These are phyloP conservation scores for Cyberlindnera samutprakarnensis DNA, from an alignment of 805 yeast genomes.

Conservation along the genomic window DNA sequence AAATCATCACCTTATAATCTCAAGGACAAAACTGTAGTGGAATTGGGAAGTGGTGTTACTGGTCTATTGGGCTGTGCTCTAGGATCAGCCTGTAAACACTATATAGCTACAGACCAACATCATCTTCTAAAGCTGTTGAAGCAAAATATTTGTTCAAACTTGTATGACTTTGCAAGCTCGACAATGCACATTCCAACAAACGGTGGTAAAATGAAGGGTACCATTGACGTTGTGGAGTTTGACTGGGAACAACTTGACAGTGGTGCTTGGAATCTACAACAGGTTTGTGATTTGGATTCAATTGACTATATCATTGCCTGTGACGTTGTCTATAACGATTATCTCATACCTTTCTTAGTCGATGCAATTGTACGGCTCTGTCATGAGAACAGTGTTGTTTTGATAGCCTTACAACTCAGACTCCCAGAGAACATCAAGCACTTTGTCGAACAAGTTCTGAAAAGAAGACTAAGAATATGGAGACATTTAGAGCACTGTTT, in stretches of 20 bases:
- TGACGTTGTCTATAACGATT: constrained; percentile 62
- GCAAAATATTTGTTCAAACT: constrained; percentile 37
- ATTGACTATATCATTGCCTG: constrained; percentile 52
- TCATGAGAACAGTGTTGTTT: constrained; percentile 26
- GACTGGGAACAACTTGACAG: constrained; percentile 53
- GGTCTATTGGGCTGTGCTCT: constrained; percentile 40
- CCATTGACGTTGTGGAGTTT: constrained; percentile 40
- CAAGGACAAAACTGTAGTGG: constrained; percentile 31
- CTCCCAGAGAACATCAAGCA: constrained; percentile 41
- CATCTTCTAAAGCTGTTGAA: constrained; percentile 40
- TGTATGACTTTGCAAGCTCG: constrained; percentile 17
- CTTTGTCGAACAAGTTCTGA: constrained; percentile 31
- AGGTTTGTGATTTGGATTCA: constrained; percentile 4
- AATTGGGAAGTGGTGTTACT: constrained; percentile 56
- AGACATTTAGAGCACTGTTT: constrained; percentile 27
- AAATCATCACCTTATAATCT: constrained; percentile 10
- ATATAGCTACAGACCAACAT: constrained; percentile 52
- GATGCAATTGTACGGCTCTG: constrained; percentile 32
- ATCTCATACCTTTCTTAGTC: constrained; percentile 42
- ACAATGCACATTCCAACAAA: constrained; percentile 13
- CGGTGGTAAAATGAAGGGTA: constrained; percentile 2
- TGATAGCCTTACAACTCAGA: constrained; percentile 48
- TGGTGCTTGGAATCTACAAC: constrained; percentile 24
- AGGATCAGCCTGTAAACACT: constrained; percentile 29
- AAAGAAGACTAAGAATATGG: constrained; percentile 28